These are phyloP conservation scores for Sphaerulina populicola DNA, from an alignment of 2,329 filamentous ascomycete species.

Conservation along the genomic window DNA sequence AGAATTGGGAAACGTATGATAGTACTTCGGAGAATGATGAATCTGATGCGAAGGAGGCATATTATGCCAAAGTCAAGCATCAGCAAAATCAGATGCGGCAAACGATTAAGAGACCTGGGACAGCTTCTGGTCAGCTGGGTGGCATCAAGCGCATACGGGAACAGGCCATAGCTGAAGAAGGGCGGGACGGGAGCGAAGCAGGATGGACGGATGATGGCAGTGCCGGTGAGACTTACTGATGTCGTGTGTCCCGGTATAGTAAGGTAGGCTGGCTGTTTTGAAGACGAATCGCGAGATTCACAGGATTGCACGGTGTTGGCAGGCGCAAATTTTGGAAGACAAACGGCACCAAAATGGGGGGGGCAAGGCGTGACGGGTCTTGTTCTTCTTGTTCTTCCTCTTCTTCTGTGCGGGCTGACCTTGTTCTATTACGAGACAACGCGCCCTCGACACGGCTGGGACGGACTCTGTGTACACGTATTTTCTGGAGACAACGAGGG, in stretches of 20 bases:
- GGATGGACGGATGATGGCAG: constrained; percentile 34
- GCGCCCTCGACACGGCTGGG: constrained; percentile 3
- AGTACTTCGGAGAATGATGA: constrained; percentile 44
- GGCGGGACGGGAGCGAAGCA: constrained; percentile 29
- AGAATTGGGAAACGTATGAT: constrained; percentile 97
- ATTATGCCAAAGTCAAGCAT: constrained; percentile 63
- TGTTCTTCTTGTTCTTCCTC: background rate
- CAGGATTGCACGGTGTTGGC: constrained; percentile 2
- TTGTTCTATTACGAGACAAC: too few relatives aligned
- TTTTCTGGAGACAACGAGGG: constrained; percentile 2
- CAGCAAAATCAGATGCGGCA: constrained; percentile 48
- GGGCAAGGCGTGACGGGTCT: background rate
- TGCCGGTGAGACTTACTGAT: constrained; percentile 32
- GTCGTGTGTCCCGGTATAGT: background rate
- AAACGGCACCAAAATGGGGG: constrained; percentile 5
- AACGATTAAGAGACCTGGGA: constrained; percentile 15
- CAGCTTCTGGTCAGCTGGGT: constrained; percentile 14
- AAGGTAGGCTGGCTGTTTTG: background rate
- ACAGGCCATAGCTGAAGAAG: constrained; percentile 25
- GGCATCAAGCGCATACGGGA: constrained; percentile 24
- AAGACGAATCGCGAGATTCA: background rate
- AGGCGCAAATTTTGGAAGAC: constrained; percentile 1
- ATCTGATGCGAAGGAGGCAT: constrained; percentile 65
- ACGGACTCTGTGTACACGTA: background rate
- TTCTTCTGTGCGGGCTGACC: background rate